Base-by-base conservation (phyloP, 1,284 basidiomycete genomes). In the Marasmius tenuissimus region DNA sequence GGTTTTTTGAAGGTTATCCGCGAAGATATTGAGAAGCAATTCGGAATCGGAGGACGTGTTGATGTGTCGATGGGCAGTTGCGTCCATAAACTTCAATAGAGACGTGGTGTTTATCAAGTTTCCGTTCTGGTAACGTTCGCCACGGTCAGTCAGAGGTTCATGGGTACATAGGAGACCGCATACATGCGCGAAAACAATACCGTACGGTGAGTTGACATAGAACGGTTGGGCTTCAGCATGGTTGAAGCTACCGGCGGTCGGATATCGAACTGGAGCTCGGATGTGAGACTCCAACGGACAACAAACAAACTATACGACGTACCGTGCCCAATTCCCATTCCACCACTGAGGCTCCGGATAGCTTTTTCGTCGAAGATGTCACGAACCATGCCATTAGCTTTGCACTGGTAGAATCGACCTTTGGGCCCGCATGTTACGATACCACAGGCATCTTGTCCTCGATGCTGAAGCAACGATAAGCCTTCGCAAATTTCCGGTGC, bases 361-460 rank as follows among this genome's bases (percentile, higher is more conserved):
- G 92, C 85, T 70, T 85, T 85, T 56, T 85, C 82, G 75, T 98
- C 96, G 76, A 99, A 97, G 64, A 99, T 93, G 75, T 99, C 97
- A 61, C 97, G 87, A 70, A 99, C 97, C 97, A 99, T 99, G 49
- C 97, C 97, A 75, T 99, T 99, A n/a, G 96, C 94, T 79, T 99
- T 99, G 84, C 93, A 96, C 76, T 99, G 97, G 76, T 93, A 97
- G 76, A 99, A 94, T 52, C 96, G 89, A 52, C 97, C 97, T 72
- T 95, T 95, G 16, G 88, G 86, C 3, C 96, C 97, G 74, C 97
- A 97, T 53, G 97, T 99, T 63, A 99, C 92, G 71, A 99, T 92
- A 59, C 97, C 97, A 66, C 96, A 98, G 0, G 97, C 97, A 84
- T 99, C 97, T 75, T 99, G 97, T 38, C 97, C 97, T 72, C 96